Evolutionary conservation across 2,329 filamentous ascomycete species (phyloP), one percentile per base, ranked within the genome.

Genomic region (Diplodia scrobiculata): DNA sequence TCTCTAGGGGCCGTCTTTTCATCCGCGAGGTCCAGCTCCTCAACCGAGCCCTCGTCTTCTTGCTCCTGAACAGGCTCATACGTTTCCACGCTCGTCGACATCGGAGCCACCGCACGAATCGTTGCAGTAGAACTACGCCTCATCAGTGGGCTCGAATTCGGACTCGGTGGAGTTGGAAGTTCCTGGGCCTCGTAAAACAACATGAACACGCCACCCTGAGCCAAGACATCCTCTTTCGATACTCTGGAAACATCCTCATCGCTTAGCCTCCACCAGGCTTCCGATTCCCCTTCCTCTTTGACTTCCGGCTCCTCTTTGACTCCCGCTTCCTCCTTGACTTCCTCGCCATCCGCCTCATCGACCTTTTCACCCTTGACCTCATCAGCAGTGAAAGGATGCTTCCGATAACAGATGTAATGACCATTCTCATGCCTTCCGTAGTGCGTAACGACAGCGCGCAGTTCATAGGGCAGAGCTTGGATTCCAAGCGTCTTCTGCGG

Each of bases 361-460:
- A 66, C 32, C 29, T 53, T 7, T 51, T 36, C 55, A 3, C 5
- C 17, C 3, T 50, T 29, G 6, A 17, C 4, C 66, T 51, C 63
- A 13, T 65, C 53, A 13, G 64, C 29, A 60, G 65, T 17, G 64
- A 58, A 53, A 50, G 86, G 83, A 72, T 91, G 89, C 72, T 89
- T 91, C 62, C 91, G 86, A 76, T 95, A 97, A 75, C 92, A 96
- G 47, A 97, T 88, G 72, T 99, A 98, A 78, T 99, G 95, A 0
- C 95, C 95, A 72, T 96, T 97, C 68, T 97, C 92, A 75, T 98
- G 95, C 36, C 90, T 84, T 3, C 95, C 95, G 68, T 90, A 91
- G 74, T 98, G 95, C 0, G 92, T 95, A 10, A 98, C 86, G 0
- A 94, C 90, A 34, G 93, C 92, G 63, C 90, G 86, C 17, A 98